Evolutionary conservation across 768 basidiomycete genomes (phyloP), one percentile per base, ranked within the genome.

Genomic region (Lyophyllum decastes): DNA sequence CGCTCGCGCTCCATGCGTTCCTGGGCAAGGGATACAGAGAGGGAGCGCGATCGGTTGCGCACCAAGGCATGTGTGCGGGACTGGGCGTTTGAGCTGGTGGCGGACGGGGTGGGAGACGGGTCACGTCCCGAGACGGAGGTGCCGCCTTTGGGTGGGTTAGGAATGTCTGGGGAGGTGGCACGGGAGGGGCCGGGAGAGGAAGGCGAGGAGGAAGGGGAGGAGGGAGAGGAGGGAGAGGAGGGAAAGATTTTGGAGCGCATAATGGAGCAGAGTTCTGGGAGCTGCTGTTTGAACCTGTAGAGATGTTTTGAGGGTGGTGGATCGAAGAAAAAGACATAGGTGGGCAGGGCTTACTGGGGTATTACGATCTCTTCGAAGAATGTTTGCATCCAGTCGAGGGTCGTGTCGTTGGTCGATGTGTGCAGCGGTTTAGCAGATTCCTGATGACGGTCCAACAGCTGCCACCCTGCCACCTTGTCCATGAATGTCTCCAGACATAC

Each of bases 391-490:
- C 91, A 92, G 63, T 94, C 90, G 2, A 76, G 74, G 10, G 55
- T 44, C 35, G 78, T 74, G 19, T 77, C 66, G 7, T 62, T 62
- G 12, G 63, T 61, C 25, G 57, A 58, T 60, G 46, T 17, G 12
- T 52, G 64, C 48, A 44, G 49, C 43, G 56, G 50, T 49, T 49
- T 66, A 19, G 52, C 25, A 40, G 58, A 53, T n/a, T 54, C 40
- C 22, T 74, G 68, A 12, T 81, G 65, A 4, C 64, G 67, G 24
- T 75, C 71, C 55, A 88, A 68, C 21, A 92, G 80, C 65, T 92
- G 91, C 89, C 89, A 90, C 72, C 81, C 85, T 3, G 87, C 88
- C 7, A 93, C 70, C 64, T 86, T 89, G 70, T 92, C 90, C 87
- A 91, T 90, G 70, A 88, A 86, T 1, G 77, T 74, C 67, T 92